phyloP scores from a whole-genome alignment of 177 flowering plant species.

The Vitis hybrid region DNA sequence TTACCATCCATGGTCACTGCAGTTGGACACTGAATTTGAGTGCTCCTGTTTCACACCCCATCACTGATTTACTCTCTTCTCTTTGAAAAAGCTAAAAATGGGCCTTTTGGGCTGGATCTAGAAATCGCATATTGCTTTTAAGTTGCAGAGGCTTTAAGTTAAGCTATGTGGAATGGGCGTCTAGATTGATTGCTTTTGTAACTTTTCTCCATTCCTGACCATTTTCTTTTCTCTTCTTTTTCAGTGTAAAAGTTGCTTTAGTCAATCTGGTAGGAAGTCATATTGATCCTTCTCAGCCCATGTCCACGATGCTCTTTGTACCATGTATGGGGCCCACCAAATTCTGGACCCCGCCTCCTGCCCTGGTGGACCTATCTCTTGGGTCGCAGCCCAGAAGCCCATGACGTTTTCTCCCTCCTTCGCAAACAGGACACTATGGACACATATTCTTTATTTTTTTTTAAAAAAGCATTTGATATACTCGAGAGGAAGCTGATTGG shows the following conservation, averaged over 20 bases:
- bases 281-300: constrained; percentile 6
- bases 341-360: neutral
- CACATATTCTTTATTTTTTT: no score
- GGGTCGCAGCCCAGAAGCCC: constrained; percentile 6
- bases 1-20: neutral
- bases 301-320: neutral
- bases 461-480: no score
- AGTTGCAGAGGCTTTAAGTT: neutral
- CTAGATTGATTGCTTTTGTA: neutral
- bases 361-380: neutral
- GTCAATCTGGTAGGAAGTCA: constrained; percentile 8
- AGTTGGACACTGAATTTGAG: neutral
- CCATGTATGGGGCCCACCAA: neutral
- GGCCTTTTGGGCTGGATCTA: neutral
- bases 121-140: neutral
- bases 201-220: constrained; percentile 13
- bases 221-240: constrained; percentile 9
- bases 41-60: neutral
- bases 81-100: neutral
- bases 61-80: no score
- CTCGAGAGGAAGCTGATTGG: no score
- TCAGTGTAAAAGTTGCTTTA: constrained; percentile 15
- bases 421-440: no score
- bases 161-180: constrained; percentile 4
- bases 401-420: neutral